Evolutionary conservation across 2,329 filamentous ascomycete genomes (phyloP).

Genomic region (Septoria petroselini): DNA sequence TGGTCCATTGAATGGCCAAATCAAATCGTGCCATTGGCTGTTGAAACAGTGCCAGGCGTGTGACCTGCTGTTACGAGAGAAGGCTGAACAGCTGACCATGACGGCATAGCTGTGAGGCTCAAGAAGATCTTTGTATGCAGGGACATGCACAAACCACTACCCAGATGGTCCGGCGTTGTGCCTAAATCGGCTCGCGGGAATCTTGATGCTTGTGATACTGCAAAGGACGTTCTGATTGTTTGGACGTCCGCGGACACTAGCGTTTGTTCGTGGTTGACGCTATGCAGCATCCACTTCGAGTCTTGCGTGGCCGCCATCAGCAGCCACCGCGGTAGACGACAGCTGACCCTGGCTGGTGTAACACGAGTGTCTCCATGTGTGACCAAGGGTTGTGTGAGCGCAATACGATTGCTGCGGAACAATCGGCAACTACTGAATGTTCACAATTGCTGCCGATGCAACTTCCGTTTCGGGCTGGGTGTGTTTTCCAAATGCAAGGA

Average conservation of each 20-base stretch:
- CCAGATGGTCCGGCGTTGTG: background rate
- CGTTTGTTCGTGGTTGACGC: conserved; percentile 1
- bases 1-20: no score
- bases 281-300: conserved; percentile 9
- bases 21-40: no score
- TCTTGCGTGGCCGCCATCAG: background rate
- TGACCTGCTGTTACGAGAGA: no score
- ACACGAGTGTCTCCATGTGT: no score
- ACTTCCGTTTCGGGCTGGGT: background rate
- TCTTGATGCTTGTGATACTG: background rate
- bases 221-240: background rate
- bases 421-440: background rate
- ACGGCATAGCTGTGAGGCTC: background rate
- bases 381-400: no score
- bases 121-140: background rate
- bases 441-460: no score
- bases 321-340: background rate
- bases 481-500: no score
- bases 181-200: background rate
- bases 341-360: no score
- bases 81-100: no score
- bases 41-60: no score
- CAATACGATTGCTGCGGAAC: background rate
- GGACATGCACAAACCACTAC: background rate
- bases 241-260: background rate